Base-by-base conservation (phyloP, 73 alveolate genomes). In the Paramecium tetraurelia region DNA sequence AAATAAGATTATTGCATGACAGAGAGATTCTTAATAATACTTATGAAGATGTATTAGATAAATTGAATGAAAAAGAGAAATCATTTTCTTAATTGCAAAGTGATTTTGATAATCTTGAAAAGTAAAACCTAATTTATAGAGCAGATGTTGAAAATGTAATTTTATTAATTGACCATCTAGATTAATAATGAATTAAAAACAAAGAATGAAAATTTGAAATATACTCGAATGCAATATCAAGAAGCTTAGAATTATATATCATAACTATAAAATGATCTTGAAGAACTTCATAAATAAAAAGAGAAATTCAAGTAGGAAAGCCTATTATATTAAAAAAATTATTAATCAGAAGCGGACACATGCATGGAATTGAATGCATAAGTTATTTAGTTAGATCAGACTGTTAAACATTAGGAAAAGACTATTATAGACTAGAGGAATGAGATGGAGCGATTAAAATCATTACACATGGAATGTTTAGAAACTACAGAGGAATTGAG, bases 31-130 rank as follows among this genome's bases (percentile, higher is more conserved):
- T 77, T 7, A 77, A 77, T 43, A 40, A 77, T 36, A 77, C 44
- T 41, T 77, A 77, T 43, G 89, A 77, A 43, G 89, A 77, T 77
- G 43, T 77, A 2, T 77, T 77, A 77, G 89, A 77, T 40, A 77
- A 43, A 46, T 40, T 77, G 48, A 24, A 36, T 29, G 89, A 77
- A 3, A 77, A 24, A 43, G 89, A 77, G 27, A 77, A 77, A 46
- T 36, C 20, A 41, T 77, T 20, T 4, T 2, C 16, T 29, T 24
- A 77, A 77, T 43, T 77, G 11, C 43, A 77, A 22, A 24, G 24
- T 40, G 89, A 77, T 0, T 77, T 9, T 38, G 89, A 77, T 12
- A 40, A 43, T 40, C 71, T 77, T 36, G 89, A 77, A 24, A 77
- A 77, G 21, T 43, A 77, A 16, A 20, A 7, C 11, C 14, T 2